Base-by-base conservation (phyloP, 2,329 filamentous ascomycete genomes). In the Colletotrichum aenigma region DNA sequence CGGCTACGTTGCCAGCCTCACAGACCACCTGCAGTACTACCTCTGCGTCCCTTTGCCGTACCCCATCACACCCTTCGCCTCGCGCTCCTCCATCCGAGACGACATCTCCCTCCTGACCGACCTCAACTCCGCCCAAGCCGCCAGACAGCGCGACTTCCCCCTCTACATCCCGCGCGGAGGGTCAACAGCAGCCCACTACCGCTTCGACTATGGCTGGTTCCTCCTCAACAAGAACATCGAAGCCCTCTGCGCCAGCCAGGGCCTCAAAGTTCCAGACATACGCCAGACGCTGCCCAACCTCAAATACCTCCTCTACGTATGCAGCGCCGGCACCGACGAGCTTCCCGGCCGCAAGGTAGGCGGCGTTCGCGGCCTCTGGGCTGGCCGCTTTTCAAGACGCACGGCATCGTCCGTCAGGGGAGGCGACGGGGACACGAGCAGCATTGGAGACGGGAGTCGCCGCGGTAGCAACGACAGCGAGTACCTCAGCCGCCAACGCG, bases 141-240 rank as follows among this genome's bases (percentile, higher is more conserved):
- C 82, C 8, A 85, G 90, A 71, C 90, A 93, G 61, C 89, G 93
- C 69, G 93, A 92, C 7, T 99, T 98, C 80, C 97, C 97, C 0
- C 89, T 99, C 0, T 96, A 96, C 84, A 82, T 92, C 0, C 89
- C 89, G 0, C 85, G 89, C 3, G 90, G 91, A 18, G 90, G 90
- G 84, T 94, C 86, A n/a, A 90, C 81, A 0, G 90, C 91, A 4
- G 92, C 95, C 0, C 92, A 96, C 61, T 98, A 96, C 86, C 93
- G 96, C 4, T 98, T 98, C 84, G 96, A 98, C 80, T 99, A 98
- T 83, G 97, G 90, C 13, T 97, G 98, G 82, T 99, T 98, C 80
- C 87, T 98, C n/a, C 89, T 99, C 16, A 98, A 98, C 86, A 98
- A 98, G 85, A 89, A 98, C 81, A 96, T 99, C 71, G 96, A 98